Percentiles rank a stretch among this genome's conserved stretches.
Evolutionary conservation across 208 protist species (phyloP).

Genomic region (Leptomonas seymouri): DNA sequence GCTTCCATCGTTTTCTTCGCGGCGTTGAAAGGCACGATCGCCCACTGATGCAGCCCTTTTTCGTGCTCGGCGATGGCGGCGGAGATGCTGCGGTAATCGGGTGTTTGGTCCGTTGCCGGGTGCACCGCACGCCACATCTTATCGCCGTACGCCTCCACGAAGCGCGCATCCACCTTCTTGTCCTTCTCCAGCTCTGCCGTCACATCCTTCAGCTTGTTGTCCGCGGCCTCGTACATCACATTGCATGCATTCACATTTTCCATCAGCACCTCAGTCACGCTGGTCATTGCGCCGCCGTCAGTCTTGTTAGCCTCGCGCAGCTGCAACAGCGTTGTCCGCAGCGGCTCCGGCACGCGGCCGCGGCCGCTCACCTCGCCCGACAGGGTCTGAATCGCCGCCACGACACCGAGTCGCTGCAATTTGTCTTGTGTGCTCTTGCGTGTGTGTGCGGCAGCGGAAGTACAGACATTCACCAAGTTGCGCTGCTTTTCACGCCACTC

Average conservation of each 20-base stretch:
- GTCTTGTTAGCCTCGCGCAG: slow-evolving; percentile 50
- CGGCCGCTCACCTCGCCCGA: slow-evolving; percentile 52
- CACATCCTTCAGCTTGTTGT: slow-evolving; percentile 61
- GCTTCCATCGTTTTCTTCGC: slow-evolving; percentile 52
- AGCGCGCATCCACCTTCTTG: slow-evolving; percentile 47
- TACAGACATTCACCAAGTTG: slow-evolving; percentile 49
- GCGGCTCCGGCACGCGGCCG: slow-evolving; percentile 62
- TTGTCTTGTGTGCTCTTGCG: slow-evolving; percentile 43
- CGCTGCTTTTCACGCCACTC: slow-evolving; percentile 71
- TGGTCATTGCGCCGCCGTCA: slow-evolving; percentile 35
- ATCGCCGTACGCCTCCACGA: slow-evolving; percentile 69
- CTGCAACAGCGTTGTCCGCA: slow-evolving; percentile 61
- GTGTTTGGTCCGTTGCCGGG: slow-evolving; percentile 44
- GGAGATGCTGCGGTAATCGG: slow-evolving; percentile 58
- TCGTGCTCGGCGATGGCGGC: slow-evolving; percentile 59
- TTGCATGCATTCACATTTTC: slow-evolving; percentile 58
- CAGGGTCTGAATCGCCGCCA: slow-evolving; percentile 60
- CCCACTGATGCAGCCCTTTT: slow-evolving; percentile 48
- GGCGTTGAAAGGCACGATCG: slow-evolving; percentile 47
- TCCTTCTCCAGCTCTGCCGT: slow-evolving; percentile 60
- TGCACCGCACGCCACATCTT: slow-evolving; percentile 74
- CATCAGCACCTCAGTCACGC: slow-evolving; percentile 45
- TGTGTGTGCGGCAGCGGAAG: slow-evolving; percentile 31
- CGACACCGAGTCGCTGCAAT: slow-evolving; percentile 62
- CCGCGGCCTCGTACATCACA: slow-evolving; percentile 47